Conservation (phyloP, 208 protist genomes). For the Acanthamoeba castellanii region DNA sequence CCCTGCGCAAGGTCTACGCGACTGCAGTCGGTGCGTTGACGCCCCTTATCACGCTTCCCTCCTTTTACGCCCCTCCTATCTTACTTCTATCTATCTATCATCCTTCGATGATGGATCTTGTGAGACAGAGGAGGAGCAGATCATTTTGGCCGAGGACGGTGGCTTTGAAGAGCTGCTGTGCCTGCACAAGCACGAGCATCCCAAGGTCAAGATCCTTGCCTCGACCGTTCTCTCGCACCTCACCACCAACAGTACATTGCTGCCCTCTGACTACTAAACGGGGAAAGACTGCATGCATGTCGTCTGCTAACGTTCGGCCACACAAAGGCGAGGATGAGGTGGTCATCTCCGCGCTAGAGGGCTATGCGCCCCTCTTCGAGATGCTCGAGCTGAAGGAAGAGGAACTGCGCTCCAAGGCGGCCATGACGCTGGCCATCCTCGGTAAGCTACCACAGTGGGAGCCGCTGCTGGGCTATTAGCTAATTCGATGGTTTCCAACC, state of each 20-base stretch:
- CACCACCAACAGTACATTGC: background rate
- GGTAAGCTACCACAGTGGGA: background rate
- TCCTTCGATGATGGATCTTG: no score
- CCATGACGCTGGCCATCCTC: conserved; percentile 33
- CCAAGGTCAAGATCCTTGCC: conserved; percentile 36
- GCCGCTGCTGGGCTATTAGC: background rate
- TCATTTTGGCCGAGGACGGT: conserved; percentile 14
- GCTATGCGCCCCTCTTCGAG: conserved; percentile 34
- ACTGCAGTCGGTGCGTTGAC: background rate
- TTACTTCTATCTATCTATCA: background rate
- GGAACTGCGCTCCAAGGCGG: background rate
- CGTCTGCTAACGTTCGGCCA: no score
- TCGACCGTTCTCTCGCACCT: background rate
- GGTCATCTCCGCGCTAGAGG: background rate
- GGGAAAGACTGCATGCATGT: no score
- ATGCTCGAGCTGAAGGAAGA: conserved; percentile 13
- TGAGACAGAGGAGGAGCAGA: conserved; percentile 42
- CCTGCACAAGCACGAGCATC: conserved; percentile 35
- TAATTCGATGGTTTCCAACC: background rate
- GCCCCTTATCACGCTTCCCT: background rate
- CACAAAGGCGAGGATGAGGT: conserved; percentile 19
- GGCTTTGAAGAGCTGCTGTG: conserved; percentile 32
- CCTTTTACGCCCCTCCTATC: background rate
- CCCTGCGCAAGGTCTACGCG: background rate
- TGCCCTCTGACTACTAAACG: background rate